phyloP scores from a whole-genome alignment of 2,329 filamentous ascomycete genomes.

The Ramichloridium luteum region DNA sequence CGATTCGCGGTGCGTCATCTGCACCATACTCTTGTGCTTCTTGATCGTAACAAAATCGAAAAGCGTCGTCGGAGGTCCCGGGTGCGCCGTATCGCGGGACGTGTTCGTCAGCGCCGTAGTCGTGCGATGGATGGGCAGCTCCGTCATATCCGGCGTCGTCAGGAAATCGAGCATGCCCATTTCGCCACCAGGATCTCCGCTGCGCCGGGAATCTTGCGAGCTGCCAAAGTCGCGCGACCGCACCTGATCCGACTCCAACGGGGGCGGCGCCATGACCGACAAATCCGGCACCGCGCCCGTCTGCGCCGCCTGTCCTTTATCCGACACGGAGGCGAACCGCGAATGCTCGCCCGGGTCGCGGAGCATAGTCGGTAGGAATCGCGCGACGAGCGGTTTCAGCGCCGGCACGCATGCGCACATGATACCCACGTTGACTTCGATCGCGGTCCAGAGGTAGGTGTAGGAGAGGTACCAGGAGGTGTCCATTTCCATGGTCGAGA shows the following conservation, averaged over 20 bases:
- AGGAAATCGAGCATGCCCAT: constrained; percentile 43
- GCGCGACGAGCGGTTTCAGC: constrained; percentile 69
- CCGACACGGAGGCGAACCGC: constrained; percentile 18
- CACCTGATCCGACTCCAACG: constrained; percentile 12
- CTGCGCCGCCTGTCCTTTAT: constrained; percentile 4
- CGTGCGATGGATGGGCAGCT: constrained; percentile 24
- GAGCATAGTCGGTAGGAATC: constrained; percentile 45
- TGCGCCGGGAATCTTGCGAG: constrained; percentile 1
- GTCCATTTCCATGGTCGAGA: constrained; percentile 32
- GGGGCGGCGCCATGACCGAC: constrained; percentile 5
- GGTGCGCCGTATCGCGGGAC: constrained; percentile 24
- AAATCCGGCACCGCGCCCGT: constrained; percentile 13
- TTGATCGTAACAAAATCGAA: constrained; percentile 68
- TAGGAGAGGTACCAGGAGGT: constrained; percentile 63
- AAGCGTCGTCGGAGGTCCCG: constrained; percentile 40
- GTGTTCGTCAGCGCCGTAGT: constrained; percentile 30
- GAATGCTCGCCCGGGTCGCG: constrained; percentile 34
- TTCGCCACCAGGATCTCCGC: constrained; percentile 3
- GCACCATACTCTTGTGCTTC: constrained; percentile 57
- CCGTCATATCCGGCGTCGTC: constrained; percentile 33
- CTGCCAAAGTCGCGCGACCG: constrained; percentile 17
- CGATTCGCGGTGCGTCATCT: constrained; percentile 50
- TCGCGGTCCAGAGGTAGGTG: constrained; percentile 76
- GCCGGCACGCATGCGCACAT: constrained; percentile 88
- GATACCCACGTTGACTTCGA: constrained; percentile 84